These are phyloP conservation scores for Didymella sp. DNA, from an alignment of 2,329 filamentous ascomycete genomes.

Conservation along the genomic window DNA sequence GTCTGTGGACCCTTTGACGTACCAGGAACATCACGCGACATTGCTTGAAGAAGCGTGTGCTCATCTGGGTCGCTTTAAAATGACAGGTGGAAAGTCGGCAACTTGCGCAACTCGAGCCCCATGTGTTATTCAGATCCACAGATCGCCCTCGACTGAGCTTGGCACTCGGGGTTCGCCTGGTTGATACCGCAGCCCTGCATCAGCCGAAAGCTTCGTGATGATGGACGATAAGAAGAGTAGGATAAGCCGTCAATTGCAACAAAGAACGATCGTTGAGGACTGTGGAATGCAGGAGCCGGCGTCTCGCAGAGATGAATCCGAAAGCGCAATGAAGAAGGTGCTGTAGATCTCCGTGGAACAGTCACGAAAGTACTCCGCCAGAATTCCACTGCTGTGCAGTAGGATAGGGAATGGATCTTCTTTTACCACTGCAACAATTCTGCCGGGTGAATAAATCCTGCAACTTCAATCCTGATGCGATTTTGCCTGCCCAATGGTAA, in stretches of 20 bases:
- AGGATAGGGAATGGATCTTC: slow-evolving; percentile 13
- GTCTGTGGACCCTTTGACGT: slow-evolving; percentile 2
- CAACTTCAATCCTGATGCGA: slow-evolving; percentile 7
- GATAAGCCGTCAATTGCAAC: slow-evolving; percentile 2
- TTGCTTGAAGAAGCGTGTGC: background rate
- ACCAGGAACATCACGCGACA: background rate
- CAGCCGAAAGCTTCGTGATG: slow-evolving; percentile 3
- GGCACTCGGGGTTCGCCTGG: slow-evolving; percentile 13
- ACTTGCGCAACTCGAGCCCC: slow-evolving; percentile 11
- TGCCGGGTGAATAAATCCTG: slow-evolving; percentile 11
- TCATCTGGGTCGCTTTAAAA: background rate
- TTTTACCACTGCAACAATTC: slow-evolving; percentile 8
- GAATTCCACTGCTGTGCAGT: background rate
- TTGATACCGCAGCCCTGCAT: slow-evolving; percentile 10
- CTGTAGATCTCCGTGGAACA: background rate
- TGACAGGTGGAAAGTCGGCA: slow-evolving; percentile 17
- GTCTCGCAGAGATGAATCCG: background rate
- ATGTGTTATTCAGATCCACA: slow-evolving; percentile 21
- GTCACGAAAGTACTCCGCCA: background rate
- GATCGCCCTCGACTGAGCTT: slow-evolving; percentile 21
- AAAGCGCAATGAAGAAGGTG: background rate
- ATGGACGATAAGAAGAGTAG: slow-evolving; percentile 1
- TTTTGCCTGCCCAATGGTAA: slow-evolving; percentile 7
- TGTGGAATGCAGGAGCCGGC: background rate
- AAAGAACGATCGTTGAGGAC: background rate